Conservation (phyloP, 768 basidiomycete species). For the Podaxis carcinomalis region DNA sequence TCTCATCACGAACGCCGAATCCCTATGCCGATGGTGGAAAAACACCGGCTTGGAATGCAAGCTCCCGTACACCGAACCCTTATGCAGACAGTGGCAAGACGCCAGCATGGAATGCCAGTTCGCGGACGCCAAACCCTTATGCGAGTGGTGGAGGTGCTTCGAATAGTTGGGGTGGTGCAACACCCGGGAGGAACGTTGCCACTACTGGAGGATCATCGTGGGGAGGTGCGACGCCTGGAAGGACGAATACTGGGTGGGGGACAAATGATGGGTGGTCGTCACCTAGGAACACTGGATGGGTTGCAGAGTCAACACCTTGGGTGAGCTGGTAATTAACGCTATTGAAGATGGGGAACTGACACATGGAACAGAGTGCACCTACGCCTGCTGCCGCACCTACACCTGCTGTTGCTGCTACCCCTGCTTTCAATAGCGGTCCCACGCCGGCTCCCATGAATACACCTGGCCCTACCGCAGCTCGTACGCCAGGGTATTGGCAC, state of each 20-base stretch:
- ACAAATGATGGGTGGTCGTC: slow-evolving; percentile 9
- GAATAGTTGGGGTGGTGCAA: slow-evolving; percentile 41
- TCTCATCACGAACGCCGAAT: slow-evolving; percentile 62
- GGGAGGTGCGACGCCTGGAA: slow-evolving; percentile 42
- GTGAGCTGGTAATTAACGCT: slow-evolving; percentile 15
- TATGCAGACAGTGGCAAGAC: slow-evolving; percentile 60
- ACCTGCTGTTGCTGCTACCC: slow-evolving; percentile 26
- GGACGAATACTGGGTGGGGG: slow-evolving; percentile 21
- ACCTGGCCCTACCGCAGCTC: slow-evolving; percentile 18
- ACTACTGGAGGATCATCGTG: slow-evolving; percentile 25
- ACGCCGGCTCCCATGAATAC: slow-evolving; percentile 34
- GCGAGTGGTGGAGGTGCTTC: slow-evolving; percentile 36
- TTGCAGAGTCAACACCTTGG: slow-evolving; percentile 13
- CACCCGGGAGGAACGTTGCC: slow-evolving; percentile 29
- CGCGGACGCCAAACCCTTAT: slow-evolving; percentile 73
- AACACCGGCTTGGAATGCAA: slow-evolving; percentile 62
- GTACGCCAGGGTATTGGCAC: slow-evolving; percentile 37
- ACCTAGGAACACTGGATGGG: slow-evolving; percentile 7
- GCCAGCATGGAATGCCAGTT: slow-evolving; percentile 61
- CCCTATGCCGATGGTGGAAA: slow-evolving; percentile 60
- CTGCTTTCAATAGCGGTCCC: slow-evolving; percentile 27
- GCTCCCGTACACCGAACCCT: slow-evolving; percentile 68
- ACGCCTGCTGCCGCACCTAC: slow-evolving; percentile 31
- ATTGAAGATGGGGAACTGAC: background rate
- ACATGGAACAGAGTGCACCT: slow-evolving; percentile 37